Evolutionary conservation across 495 filamentous ascomycete species (phyloP), one percentile per base, ranked within the genome.

Genomic region (Evansstolkia leycettana): DNA sequence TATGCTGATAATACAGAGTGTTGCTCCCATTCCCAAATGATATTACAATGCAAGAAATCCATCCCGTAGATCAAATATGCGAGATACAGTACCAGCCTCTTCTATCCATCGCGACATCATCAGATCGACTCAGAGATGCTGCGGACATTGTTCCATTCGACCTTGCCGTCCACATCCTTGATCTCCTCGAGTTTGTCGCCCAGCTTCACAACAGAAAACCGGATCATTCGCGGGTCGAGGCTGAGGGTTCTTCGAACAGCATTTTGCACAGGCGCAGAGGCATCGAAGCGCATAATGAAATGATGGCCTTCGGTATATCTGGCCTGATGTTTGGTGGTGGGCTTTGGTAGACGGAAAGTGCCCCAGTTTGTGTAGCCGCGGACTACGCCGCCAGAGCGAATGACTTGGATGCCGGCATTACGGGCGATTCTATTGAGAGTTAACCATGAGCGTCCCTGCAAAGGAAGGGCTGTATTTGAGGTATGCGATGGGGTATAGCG

Each of bases 201-300:
- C 34, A 96, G 57, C 69, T 87, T 92, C 24, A 96, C 87, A 25
- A 84, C 72, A 24, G 76, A 75, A 48, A 86, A 84, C 42, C 82
- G 73, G 36, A 98, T 81, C 75, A 95, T 82, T 47, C 90, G 67
- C 14, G 92, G 87, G 54, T 98, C 90, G 49, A 94, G 65, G n/a
- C 73, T 69, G 46, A 96, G 62, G 13, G 81, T 87, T 37, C 76
- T 65, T 42, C 75, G 68, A 4, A 96, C 70, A 28, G 70, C 69
- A 28, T 76, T 57, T 62, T 96, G 89, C 10, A 80, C 79, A 27
- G 59, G 41, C 15, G 73, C 70, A 28, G 73, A 75, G 20, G 78
- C 50, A 56, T 98, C 90, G 64, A 92, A 98, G 41, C 90, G 84
- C 85, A 98, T 84, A 51, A 93, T 77, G 66, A 98, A 98, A 68